Percentiles rank a stretch among this genome's conserved stretches.
Evolutionary conservation across 169 alveolate genomes (phyloP).

Genomic region (Plasmodium gonderi): DNA sequence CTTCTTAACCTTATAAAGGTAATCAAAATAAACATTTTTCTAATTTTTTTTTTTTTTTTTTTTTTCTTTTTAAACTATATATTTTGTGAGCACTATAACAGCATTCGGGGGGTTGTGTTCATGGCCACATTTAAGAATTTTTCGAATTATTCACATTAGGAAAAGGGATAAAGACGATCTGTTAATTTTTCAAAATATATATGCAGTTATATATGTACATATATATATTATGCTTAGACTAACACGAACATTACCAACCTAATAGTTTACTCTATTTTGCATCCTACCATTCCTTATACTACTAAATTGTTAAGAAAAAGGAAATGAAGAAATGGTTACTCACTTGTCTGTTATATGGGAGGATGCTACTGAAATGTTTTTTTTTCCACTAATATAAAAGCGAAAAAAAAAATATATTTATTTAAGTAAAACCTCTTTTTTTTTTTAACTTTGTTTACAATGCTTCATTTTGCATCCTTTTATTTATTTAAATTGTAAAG

Average conservation of each 20-base stretch:
- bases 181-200: too few relatives aligned
- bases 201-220: too few relatives aligned
- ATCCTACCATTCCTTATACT: background rate
- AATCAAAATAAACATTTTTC: background rate
- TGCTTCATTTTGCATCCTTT: too few relatives aligned
- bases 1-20: constrained; percentile 20
- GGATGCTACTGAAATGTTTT: background rate
- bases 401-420: background rate
- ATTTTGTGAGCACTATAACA: background rate
- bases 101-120: background rate
- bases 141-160: too few relatives aligned
- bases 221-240: background rate
- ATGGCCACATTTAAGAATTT: too few relatives aligned
- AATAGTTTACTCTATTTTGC: background rate
- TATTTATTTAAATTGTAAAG: background rate
- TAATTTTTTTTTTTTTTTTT: too few relatives aligned
- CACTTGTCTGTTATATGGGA: background rate
- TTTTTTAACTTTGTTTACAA: too few relatives aligned
- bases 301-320: background rate
- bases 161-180: too few relatives aligned
- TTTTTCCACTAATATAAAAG: background rate
- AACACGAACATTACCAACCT: background rate
- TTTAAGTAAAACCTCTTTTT: background rate
- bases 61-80: background rate
- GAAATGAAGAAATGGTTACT: background rate